Base-by-base conservation (phyloP, 2,329 filamentous ascomycete species). In the Fusarium siculi region DNA sequence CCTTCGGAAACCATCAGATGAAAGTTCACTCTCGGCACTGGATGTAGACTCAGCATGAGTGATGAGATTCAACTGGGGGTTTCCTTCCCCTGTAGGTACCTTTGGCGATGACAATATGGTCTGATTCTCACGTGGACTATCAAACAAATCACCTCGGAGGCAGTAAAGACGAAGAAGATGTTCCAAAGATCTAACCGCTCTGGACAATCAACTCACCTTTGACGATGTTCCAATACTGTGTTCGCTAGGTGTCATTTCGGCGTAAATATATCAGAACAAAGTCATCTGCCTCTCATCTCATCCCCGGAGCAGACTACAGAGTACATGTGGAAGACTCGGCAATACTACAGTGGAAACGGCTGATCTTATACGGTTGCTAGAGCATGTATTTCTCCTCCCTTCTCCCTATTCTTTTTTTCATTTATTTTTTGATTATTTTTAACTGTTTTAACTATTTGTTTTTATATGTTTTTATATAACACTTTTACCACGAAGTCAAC, bases 1-100 rank as follows among this genome's bases (percentile, higher is more conserved):
- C 37, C 32, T 46, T n/a, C 32, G 28, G 25, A 28, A 71, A 60
- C 23, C 55, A 62, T 54, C 36, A 49, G 58, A 59, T 62, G 23
- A 21, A 53, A 37, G 23, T 18, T 39, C 19, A 43, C 39, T 43
- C 52, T 44, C 52, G 25, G 36, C 44, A 60, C n/a, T 40, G 21
- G 39, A n/a, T 52, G 23, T 28, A 43, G 34, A 50, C 32, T 25
- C 37, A 43, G 39, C 46, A 14, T 49, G 37, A 53, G 47, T 36
- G n/a, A 25, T 52, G 23, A 46, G 25, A 50, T n/a, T 32, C n/a
- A 46, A 34, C 32, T 15, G 28, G 40, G 54, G 32, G 36, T 36
- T 50, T 37, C 52, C 30, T n/a, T n/a, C 37, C 30, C 54, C n/a
- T 47, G 36, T n/a, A 36, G 18, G 39, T 34, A 18, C 59, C 32